Percentiles rank a stretch among this genome's conserved stretches.
These are phyloP conservation scores for Hyparrhenia diplandra DNA, from an alignment of 176 grass and related monocot genomes.

Conservation along the genomic window DNA sequence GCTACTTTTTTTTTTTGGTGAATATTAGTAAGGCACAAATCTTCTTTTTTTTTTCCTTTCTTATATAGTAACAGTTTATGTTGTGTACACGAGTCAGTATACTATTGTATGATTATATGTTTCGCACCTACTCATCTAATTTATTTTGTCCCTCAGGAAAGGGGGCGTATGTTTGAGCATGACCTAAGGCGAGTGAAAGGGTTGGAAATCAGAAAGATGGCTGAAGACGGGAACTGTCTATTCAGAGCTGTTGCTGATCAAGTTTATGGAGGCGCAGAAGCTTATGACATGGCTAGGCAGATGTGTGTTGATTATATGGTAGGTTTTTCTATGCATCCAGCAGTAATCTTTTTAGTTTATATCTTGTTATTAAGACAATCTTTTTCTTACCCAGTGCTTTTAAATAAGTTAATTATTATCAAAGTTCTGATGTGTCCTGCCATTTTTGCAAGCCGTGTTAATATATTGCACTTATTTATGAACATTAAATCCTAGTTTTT, in stretches of 20 bases:
- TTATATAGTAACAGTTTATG: background rate
- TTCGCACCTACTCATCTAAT: background rate
- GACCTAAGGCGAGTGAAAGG: slow-evolving; percentile 85
- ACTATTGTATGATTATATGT: background rate
- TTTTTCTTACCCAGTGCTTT: background rate
- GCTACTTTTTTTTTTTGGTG: background rate
- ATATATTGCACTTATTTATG: background rate
- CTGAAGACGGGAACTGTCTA: slow-evolving; percentile 90
- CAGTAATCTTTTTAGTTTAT: background rate
- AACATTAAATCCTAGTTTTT: background rate
- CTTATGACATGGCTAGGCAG: slow-evolving; percentile 91
- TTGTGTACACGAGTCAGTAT: background rate
- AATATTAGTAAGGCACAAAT: background rate
- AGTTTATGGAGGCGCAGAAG: slow-evolving; percentile 94
- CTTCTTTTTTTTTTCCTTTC: background rate
- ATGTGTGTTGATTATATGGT: slow-evolving; percentile 99
- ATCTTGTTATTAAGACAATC: background rate
- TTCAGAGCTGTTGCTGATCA: slow-evolving; percentile 99
- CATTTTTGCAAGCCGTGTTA: background rate
- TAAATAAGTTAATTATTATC: background rate
- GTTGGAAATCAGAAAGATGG: slow-evolving; percentile 92
- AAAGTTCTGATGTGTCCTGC: background rate
- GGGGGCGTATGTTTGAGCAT: slow-evolving; percentile 78
- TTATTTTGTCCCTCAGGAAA: slow-evolving; percentile 53
- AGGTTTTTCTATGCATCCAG: slow-evolving; percentile 22